These are phyloP conservation scores for Boletus smithii DNA, from an alignment of 1,284 basidiomycete species.

Conservation along the genomic window DNA sequence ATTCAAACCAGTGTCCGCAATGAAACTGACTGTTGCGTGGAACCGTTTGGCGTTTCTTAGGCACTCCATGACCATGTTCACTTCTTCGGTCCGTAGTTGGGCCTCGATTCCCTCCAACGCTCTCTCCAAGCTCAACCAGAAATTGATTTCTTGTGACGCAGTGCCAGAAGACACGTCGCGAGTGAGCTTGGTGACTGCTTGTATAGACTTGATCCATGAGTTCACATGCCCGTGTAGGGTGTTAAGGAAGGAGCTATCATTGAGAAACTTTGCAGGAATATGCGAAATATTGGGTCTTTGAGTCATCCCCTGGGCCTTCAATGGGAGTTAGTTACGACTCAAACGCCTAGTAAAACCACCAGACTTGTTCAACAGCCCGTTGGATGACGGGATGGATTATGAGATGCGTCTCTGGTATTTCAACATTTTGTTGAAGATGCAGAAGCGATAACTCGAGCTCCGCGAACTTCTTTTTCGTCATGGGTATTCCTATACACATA, in stretches of 20 bases:
- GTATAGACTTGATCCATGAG: slow-evolving; percentile 97
- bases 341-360: slow-evolving; percentile 16
- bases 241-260: slow-evolving; percentile 92
- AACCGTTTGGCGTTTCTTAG: slow-evolving; percentile 95
- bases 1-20: slow-evolving; percentile 95
- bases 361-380: slow-evolving; percentile 76
- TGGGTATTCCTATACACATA: slow-evolving; percentile 73
- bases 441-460: slow-evolving; percentile 95
- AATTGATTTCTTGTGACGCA: slow-evolving; percentile 98
- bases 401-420: slow-evolving; percentile 95
- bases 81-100: slow-evolving; percentile 89
- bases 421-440: slow-evolving; percentile 97
- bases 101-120: slow-evolving; percentile 91
- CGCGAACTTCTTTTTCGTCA: slow-evolving; percentile 99
- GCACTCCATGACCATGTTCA: slow-evolving; percentile 93
- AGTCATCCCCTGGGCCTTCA: slow-evolving; percentile 53
- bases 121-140: slow-evolving; percentile 93
- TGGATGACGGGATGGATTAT: slow-evolving; percentile 90
- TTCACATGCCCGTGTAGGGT: slow-evolving; percentile 93
- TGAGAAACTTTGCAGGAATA: slow-evolving; percentile 70
- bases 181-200: slow-evolving; percentile 91
- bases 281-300: slow-evolving; percentile 72
- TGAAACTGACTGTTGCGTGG: slow-evolving; percentile 96
- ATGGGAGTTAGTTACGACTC: slow-evolving; percentile 13
- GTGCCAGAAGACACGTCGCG: slow-evolving; percentile 95